A percentile compares a stretch with the other conserved stretches of the same genome.
Conservation (phyloP, 2,329 filamentous ascomycete species). For the Scedosporium apiospermum region DNA sequence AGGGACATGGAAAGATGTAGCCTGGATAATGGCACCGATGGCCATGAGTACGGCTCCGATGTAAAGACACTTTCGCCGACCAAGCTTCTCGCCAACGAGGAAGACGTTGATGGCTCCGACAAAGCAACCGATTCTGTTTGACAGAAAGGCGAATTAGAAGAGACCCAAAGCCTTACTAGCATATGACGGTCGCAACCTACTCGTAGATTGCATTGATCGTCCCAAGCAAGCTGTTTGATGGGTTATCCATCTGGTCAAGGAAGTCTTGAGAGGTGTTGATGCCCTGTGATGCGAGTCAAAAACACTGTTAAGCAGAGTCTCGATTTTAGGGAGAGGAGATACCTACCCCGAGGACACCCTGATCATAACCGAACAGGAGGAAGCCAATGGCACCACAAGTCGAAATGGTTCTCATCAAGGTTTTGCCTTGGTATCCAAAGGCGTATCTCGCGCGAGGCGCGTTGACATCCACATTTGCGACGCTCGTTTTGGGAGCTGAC, state of each 20-base stretch:
- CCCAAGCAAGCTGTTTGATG: slow-evolving; percentile 1
- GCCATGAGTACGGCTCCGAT: slow-evolving; percentile 48
- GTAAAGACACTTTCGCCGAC: slow-evolving; percentile 49
- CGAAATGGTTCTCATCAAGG: slow-evolving; percentile 2
- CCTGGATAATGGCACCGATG: slow-evolving; percentile 49
- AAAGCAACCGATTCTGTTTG: slow-evolving; percentile 5
- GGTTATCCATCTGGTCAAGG: slow-evolving; percentile 31
- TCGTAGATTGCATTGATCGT: slow-evolving; percentile 7
- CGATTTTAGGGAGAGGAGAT: not conserved
- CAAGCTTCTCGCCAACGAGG: slow-evolving; percentile 49
- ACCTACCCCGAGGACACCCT: slow-evolving; percentile 20
- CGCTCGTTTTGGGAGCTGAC: not conserved
- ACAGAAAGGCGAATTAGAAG: not conserved
- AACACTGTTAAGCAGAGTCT: not conserved
- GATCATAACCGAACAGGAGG: slow-evolving; percentile 49
- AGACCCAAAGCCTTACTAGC: not conserved
- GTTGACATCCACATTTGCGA: not conserved
- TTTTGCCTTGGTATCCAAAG: slow-evolving; percentile 3
- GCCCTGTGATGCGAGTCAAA: slow-evolving; percentile 12
- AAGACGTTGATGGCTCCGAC: not conserved
- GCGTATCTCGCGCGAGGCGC: not conserved
- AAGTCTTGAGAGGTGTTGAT: slow-evolving; percentile 42
- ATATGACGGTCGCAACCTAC: not conserved
- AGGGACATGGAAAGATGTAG: slow-evolving; percentile 35
- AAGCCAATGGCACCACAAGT: slow-evolving; percentile 30